Evolutionary conservation across 2,329 filamentous ascomycete genomes (phyloP), one percentile per base, ranked within the genome.

Genomic region (Venturia pyrina): DNA sequence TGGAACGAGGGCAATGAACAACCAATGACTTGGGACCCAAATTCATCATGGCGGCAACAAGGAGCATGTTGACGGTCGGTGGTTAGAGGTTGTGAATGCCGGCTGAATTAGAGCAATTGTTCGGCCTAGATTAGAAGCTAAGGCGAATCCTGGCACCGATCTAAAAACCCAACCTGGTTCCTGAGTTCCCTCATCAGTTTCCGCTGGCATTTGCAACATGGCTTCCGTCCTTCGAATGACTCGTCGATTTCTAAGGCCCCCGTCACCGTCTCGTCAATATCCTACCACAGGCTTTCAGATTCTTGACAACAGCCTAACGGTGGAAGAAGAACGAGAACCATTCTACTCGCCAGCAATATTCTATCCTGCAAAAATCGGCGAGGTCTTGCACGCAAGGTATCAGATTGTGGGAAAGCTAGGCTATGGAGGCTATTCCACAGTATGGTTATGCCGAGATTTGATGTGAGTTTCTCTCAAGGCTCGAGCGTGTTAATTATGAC

Each of bases 401-500:
- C 34, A 37, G 34, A 37, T 37, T n/a, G 59, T 62, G 59, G 59
- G 24, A 37, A 62, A 62, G 34, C 59, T 62, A 32, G 59, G 59
- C 37, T 62, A 32, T 37, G 59, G 59, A 41, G 24, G 24, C 24
- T 32, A 32, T 32, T 32, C 24, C n/a, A 62, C 59, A 13, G 34
- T 40, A 62, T 62, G 59, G 59, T 62, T 32, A 32, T 62, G 59
- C 34, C 59, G 59, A 21, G 34, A 62, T 37, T 24, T 62, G 15
- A 15, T 13, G 24, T 62, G 10, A 62, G 59, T 62, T 21, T 32
- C 10, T 11, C 28, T 62, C 59, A 24, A 21, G n/a, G 59, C 24
- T 37, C 11, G 21, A 32, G 28, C 21, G 17, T 56, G 50, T 37
- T 32, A 24, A 8, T 40, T 5, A 40, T 32, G n/a, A 37, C 37